Conservation (phyloP, 1,139 yeast species). For the Magnusiomyces magnusii region DNA sequence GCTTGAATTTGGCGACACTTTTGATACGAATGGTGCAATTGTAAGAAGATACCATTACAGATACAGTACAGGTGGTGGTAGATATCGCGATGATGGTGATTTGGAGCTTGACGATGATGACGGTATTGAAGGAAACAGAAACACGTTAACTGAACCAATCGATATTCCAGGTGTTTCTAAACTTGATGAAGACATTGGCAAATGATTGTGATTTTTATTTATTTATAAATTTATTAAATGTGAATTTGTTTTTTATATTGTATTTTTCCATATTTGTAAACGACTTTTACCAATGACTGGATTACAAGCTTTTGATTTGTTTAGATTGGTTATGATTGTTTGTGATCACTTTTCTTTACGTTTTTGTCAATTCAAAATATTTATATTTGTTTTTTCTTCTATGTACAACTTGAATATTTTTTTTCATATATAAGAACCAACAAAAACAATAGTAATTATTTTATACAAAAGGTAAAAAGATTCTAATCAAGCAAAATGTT, state of each 20-base stretch:
- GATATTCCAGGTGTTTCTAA: background rate
- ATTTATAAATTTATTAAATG: too few species aligned
- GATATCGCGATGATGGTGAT: background rate
- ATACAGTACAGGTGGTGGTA: background rate
- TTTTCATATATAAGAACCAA: too few species aligned
- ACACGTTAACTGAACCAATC: slow-evolving; percentile 1
- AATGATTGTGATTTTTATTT: background rate
- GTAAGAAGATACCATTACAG: background rate
- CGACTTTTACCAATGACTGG: too few species aligned
- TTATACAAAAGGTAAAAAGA: too few species aligned
- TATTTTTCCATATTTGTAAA: too few species aligned
- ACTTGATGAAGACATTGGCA: background rate
- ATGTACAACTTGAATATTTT: too few species aligned
- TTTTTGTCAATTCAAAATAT: background rate
- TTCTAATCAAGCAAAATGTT: too few species aligned
- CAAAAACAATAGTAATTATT: too few species aligned
- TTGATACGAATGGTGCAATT: background rate
- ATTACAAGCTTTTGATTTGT: too few species aligned
- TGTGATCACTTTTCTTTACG: background rate
- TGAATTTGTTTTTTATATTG: too few species aligned
- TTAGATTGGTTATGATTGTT: background rate
- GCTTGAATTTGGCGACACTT: background rate
- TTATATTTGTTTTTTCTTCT: too few species aligned
- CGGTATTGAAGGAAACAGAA: background rate
- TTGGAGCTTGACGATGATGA: background rate